Evolutionary conservation across 768 basidiomycete species (phyloP), one percentile per base, ranked within the genome.

Genomic region (Russula ochroleuca): DNA sequence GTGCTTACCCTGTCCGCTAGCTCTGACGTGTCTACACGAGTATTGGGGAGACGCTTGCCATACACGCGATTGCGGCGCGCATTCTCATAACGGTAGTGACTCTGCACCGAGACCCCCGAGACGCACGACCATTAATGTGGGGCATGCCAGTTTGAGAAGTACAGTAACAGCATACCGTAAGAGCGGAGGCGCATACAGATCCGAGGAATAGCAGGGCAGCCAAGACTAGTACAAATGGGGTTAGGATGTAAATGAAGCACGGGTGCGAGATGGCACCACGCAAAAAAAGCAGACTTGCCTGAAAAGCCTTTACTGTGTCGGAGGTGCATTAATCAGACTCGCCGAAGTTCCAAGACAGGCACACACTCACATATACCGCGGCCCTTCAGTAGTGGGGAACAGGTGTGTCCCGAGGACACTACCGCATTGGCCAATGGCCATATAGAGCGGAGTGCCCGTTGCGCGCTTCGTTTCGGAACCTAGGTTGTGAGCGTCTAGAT

Each of bases 401-500:
- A 91, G 75, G 63, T 89, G 87, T 0, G 87, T 81, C n/a, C 87
- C 88, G n/a, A 88, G 77, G 52, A 89, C 74, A 64, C 87, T 87
- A 14, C 88, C 89, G 56, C 87, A 84, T 70, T 91, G 89, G 0
- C 89, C 89, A 41, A 91, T 88, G 13, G 86, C 81, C 84, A 89
- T 89, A 70, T 90, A 89, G 74, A 88, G 80, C 10, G 87, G 87
- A 37, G 89, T 86, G 0, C 88, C 88, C 0, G 87, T 83, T 0
- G 89, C 88, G 60, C 82, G 84, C 73, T 91, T 90, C 0, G 85
- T 85, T 69, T 91, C 89, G 0, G 88, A 89, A 3, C 87, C 88
- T 8, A 89, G 79, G 68, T 90, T 91, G 69, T 90, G 87, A 4
- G 86, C 82, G 67, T 81, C 85, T 89, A 61, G n/a, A 47, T 57